These are phyloP conservation scores for Fragaria nilgerrensis DNA, from an alignment of 306 rosid species.

Conservation along the genomic window DNA sequence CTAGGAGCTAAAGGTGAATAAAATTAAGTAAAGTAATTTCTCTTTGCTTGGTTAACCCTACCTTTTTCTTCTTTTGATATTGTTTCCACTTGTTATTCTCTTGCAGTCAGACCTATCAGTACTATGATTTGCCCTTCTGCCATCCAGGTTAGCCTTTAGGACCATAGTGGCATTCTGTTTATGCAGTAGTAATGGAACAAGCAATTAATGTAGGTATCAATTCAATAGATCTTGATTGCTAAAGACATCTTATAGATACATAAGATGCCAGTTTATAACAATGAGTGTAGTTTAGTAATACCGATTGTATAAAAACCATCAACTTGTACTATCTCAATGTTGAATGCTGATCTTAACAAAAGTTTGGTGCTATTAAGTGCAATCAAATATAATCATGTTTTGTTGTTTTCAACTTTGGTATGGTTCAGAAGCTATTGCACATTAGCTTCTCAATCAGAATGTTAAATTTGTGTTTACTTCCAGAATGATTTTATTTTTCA, in stretches of 20 bases:
- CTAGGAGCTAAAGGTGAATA: slow-evolving; percentile 5
- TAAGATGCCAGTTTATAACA: background rate
- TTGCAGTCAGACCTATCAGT: slow-evolving; percentile 73
- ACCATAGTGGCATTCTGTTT: slow-evolving; percentile 17
- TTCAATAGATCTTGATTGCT: background rate
- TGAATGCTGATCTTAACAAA: background rate
- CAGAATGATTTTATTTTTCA: background rate
- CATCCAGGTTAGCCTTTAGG: slow-evolving; percentile 60
- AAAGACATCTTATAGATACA: background rate
- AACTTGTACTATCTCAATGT: background rate
- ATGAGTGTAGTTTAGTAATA: background rate
- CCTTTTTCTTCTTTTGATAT: slow-evolving; percentile 12
- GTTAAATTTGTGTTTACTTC: background rate
- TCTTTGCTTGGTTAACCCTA: slow-evolving; percentile 5
- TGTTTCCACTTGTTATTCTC: slow-evolving; percentile 22
- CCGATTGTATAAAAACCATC: background rate
- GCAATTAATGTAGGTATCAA: background rate
- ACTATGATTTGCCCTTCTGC: slow-evolving; percentile 84
- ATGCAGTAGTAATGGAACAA: slow-evolving; percentile 10
- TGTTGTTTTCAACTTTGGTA: slow-evolving; percentile 3
- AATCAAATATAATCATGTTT: background rate
- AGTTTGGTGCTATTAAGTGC: background rate
- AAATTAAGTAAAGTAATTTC: background rate
- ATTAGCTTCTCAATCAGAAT: background rate
- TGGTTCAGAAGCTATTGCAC: background rate